Evolutionary conservation across 208 protist species (phyloP), one percentile per base, ranked within the genome.

Genomic region (Leishmania gerbilli): DNA sequence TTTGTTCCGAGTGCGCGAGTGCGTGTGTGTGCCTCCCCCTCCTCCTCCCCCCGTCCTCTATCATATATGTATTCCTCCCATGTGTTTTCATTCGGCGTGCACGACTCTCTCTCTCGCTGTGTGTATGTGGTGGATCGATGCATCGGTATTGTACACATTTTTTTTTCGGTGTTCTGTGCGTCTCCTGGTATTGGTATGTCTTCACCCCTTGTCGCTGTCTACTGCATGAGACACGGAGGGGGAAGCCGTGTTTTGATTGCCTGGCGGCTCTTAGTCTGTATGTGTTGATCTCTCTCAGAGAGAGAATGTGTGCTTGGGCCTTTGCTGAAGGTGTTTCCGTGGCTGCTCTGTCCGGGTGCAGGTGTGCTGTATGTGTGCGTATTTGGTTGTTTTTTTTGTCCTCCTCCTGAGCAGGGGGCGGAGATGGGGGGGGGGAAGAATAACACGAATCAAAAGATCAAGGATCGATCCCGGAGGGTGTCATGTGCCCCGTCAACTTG

Each of bases 331-430:
- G 71, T n/a, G 71, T 62, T 31, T 76, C 19, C 31, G 40, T 53
- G 42, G 69, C 11, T 53, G 69, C 45, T 74, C n/a, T 55, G 42
- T 53, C 45, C 11, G 45, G 17, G 69, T 74, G 45, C 40, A 55
- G 69, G 24, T 11, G 45, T 37, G 69, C 51, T 76, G 24, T 3
- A 45, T 76, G n/a, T 27, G 71, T 47, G 71, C 51, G n/a, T 76
- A 3, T 17, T 79, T 64, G 55, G 13, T 53, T 31, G 9, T 37
- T 56, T 88, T 79, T 79, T 81, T 79, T 71, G 24, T 65, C 37
- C 40, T 55, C 15, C 42, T 45, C 42, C n/a, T 3, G 45, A 72
- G 71, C 37, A 81, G 17, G 62, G 7, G 37, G 24, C 7, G 45
- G 37, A 40, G 37, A 40, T 40, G 1, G 45, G 45, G 45, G 45